Evolutionary conservation across 2,329 filamentous ascomycete genomes (phyloP).

Genomic region (Trichophyton rubrum): DNA sequence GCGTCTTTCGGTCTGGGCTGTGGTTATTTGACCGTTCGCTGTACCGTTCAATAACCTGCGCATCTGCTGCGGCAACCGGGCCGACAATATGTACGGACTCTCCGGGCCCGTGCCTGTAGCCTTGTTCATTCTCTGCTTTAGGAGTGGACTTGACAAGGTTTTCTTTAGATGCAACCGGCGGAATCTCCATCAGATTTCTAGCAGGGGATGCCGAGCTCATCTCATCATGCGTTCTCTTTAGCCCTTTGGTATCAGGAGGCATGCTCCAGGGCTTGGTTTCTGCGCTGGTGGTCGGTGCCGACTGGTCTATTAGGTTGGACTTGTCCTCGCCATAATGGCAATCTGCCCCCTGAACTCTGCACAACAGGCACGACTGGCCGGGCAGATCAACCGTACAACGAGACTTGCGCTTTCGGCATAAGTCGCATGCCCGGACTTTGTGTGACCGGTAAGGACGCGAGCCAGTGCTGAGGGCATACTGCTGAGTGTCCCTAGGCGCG

Average conservation of each 20-base stretch:
- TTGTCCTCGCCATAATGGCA: conserved; percentile 42
- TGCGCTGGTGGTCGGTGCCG: conserved; percentile 13
- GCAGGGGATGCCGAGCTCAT: not conserved
- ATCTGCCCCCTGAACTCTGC: conserved; percentile 45
- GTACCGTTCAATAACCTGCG: conserved; percentile 48
- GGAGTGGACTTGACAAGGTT: not conserved
- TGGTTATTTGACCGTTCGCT: conserved; percentile 26
- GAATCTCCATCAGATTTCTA: conserved; percentile 6
- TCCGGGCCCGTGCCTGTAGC: conserved; percentile 14
- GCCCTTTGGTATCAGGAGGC: conserved; percentile 5
- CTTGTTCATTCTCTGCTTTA: conserved; percentile 1
- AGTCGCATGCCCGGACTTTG: conserved; percentile 47
- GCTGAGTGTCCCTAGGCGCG: conserved; percentile 5
- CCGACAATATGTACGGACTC: conserved; percentile 46
- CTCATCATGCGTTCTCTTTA: conserved; percentile 11
- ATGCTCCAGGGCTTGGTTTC: conserved; percentile 7
- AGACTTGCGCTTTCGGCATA: conserved; percentile 49
- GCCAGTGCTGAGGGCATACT: conserved; percentile 25
- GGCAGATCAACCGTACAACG: conserved; percentile 47
- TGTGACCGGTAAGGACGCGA: conserved; percentile 50
- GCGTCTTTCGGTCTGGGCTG: conserved; percentile 29
- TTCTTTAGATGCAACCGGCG: not conserved
- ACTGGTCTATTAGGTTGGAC: conserved; percentile 16
- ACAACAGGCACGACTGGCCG: conserved; percentile 44
- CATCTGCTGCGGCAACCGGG: conserved; percentile 47